These are phyloP conservation scores for Pseudonitzschia multistriata DNA, from an alignment of 108 stramenopile genomes.

Conservation along the genomic window DNA sequence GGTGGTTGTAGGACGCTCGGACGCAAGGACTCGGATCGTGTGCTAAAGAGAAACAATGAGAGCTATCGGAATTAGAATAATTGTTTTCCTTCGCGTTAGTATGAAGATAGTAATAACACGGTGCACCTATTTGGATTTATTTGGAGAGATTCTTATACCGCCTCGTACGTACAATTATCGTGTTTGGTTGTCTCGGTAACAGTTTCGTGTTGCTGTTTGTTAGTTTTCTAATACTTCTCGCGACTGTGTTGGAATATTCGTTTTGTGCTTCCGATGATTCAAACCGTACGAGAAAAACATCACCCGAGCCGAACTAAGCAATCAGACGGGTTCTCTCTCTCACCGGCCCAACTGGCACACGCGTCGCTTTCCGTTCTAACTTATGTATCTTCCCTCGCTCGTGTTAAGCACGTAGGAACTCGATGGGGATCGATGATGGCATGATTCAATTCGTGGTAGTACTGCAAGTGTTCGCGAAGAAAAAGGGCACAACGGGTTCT, in stretches of 20 bases:
- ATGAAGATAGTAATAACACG: not conserved
- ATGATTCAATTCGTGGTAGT: not conserved
- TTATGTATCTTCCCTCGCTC: not conserved
- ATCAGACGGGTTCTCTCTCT: not conserved
- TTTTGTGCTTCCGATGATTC: constrained; percentile 3
- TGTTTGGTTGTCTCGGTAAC: not conserved
- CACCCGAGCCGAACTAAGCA: not conserved
- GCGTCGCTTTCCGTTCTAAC: not conserved
- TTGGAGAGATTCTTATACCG: not conserved
- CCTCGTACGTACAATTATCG: not conserved
- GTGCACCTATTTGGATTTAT: not conserved
- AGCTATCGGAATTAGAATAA: not conserved
- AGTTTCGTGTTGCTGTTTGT: not conserved
- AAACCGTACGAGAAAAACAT: too few relatives aligned
- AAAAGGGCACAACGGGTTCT: not conserved
- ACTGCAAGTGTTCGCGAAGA: not conserved
- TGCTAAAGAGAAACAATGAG: not conserved
- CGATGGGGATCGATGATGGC: too few relatives aligned
- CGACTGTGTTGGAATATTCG: not conserved
- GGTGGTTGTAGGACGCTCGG: too few relatives aligned
- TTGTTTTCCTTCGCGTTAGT: not conserved
- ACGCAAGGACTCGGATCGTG: not conserved
- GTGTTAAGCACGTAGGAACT: not conserved
- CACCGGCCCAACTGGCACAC: not conserved
- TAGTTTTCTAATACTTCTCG: constrained; percentile 3